Evolutionary conservation across 164 flowering plant species (phyloP), one percentile per base, ranked within the genome.

Genomic region (Brasenia schreberi): DNA sequence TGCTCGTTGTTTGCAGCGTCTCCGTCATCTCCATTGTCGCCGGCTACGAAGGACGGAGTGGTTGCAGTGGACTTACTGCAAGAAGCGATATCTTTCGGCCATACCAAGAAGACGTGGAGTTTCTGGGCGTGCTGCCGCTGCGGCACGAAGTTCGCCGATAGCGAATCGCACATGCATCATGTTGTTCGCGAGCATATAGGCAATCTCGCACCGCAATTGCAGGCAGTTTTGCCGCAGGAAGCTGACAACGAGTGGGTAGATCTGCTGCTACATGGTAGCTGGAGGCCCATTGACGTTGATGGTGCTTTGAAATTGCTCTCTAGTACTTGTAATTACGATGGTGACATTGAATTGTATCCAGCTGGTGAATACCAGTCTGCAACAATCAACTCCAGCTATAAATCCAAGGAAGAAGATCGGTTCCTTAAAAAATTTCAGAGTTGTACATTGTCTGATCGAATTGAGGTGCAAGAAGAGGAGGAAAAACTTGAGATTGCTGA

Each of bases 81-180:
- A 3, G 97, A 92, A 75, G 96, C 97, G 19, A 56, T 92, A 63
- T 73, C 80, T 2, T 88, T 80, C 75, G 87, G 77, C 0, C 82
- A 86, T 66, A 70, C 69, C 45, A 73, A 83, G 65, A 83, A 80
- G 71, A 78, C 76, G 0, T 95, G 99, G 98, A 87, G 75, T 75
- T 86, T 85, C 68, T 90, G 97, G 96, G 66, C 69, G 43, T 95
- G 99, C 79, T 88, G 92, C 69, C 78, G 81, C 10, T 95, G 99
- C 72, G 70, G 65, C 63, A 87, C 80, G 75, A 88, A 83, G 63
- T 92, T 89, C 79, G 45, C 69, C 0, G 90, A 90, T 69, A 44
- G 79, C 9, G 87, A 87, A 44, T 65, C 79, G 16, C 87, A 83
- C 62, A 77, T 82, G 78, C 87, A 86, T 49, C 99, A 95, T 79